Evolutionary conservation across 73 alveolate species (phyloP), one percentile per base, ranked within the genome.

Genomic region (Symbiodinium pilosum): DNA sequence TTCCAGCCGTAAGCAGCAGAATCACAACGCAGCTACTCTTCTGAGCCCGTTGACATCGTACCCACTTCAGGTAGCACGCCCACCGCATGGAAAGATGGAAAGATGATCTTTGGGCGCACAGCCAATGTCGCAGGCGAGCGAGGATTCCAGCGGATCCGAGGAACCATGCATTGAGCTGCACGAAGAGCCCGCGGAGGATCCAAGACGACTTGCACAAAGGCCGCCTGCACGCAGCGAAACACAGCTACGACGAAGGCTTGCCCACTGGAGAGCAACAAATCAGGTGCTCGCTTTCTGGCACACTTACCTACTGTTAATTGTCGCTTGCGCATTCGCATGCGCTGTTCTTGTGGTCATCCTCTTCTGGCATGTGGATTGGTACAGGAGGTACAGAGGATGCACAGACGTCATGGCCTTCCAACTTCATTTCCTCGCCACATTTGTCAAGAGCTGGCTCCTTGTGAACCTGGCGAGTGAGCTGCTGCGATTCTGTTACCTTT

Each of bases 351-450:
- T 91, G 51, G 77, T 91, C 38, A 86, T 91, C 8, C 77, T 91
- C 44, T 91, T 91, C 42, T 91, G 97, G 97, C 97, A 91, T 32
- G 97, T 91, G 75, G 89, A 91, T 16, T 91, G 97, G 97, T 91
- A 69, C 84, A 75, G 47, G 41, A 85, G 51, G 38, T 91, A 69
- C 40, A 69, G 81, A n/a, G 89, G 68, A 4, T 2, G n/a, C 28
- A 39, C 42, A 38, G 44, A 85, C 42, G 54, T 20, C 30, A 41
- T 91, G 39, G 97, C 68, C 54, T 91, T 91, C 97, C 77, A 85
- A 28, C 81, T 91, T 20, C 87, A 71, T 41, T 91, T 91, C 47
- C 89, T 91, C 30, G 97, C 97, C 24, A 86, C 97, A 30, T 91
- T 91, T 38, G 75, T 91, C 77, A 91, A 91, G 43, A 59, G 87